phyloP scores from a whole-genome alignment of 306 rosid species.

The Rosa lucieae region DNA sequence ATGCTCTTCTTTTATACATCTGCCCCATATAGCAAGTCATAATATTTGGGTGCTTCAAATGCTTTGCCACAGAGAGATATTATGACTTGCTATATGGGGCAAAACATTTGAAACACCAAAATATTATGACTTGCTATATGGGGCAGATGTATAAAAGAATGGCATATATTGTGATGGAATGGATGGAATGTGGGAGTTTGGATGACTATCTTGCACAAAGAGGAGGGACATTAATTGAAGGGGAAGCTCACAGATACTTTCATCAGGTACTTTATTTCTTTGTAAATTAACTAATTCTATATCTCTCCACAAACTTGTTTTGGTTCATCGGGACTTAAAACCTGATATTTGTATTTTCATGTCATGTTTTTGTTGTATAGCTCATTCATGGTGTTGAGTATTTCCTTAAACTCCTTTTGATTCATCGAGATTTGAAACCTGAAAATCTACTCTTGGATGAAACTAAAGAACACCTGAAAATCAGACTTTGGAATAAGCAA shows the following conservation, averaged over 20 bases:
- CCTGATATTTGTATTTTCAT: background rate
- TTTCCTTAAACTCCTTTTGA: background rate
- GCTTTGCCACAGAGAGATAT: background rate
- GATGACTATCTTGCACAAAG: background rate
- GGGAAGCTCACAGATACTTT: background rate
- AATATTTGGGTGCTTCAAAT: background rate
- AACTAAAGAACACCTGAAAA: background rate
- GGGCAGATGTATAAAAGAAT: background rate
- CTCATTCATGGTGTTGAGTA: background rate
- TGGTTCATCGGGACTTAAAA: background rate
- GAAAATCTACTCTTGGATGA: background rate
- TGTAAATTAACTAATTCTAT: background rate
- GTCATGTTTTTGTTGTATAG: background rate
- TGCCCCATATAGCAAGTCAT: background rate
- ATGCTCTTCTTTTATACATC: background rate
- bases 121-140: background rate
- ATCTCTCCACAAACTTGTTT: too few species aligned
- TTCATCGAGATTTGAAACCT: background rate
- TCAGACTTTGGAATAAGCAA: background rate
- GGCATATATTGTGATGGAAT: background rate
- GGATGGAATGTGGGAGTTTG: background rate
- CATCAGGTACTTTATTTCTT: background rate
- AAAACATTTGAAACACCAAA: background rate
- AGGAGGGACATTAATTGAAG: background rate
- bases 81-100: background rate